Percentiles rank a stretch among this genome's conserved stretches.
Conservation (phyloP, 2,329 filamentous ascomycete genomes). For the Pseudogymnoascus sp. region DNA sequence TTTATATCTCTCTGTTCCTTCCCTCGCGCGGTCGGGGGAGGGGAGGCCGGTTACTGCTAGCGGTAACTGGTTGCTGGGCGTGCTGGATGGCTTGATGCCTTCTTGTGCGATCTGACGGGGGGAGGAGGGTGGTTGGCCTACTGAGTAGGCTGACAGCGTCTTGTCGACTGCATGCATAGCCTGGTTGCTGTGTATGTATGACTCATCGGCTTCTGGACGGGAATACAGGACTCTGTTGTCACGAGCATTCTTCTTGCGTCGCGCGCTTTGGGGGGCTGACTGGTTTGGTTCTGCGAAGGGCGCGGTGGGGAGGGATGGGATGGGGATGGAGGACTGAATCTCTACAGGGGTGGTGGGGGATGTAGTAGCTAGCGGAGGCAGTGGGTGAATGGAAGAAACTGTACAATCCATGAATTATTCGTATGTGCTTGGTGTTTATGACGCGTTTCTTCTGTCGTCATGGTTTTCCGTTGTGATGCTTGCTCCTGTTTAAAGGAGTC, state of each 20-base stretch:
- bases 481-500: neutral
- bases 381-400: neutral
- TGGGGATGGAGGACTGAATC: neutral
- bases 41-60: neutral
- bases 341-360: neutral
- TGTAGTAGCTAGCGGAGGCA: neutral
- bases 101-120: neutral
- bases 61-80: neutral
- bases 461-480: neutral
- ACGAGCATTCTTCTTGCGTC: neutral
- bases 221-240: neutral
- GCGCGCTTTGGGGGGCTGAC: neutral
- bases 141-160: neutral
- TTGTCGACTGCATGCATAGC: neutral
- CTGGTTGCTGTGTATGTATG: neutral
- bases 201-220: neutral
- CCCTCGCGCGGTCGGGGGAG: neutral
- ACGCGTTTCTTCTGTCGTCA: neutral
- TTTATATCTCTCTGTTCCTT: neutral
- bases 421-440: neutral
- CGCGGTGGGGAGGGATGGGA: neutral
- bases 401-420: neutral
- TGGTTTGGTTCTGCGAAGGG: conserved; percentile 3
- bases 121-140: neutral
- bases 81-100: neutral